A percentile compares a stretch with the other conserved stretches of the same genome.
phyloP scores from a whole-genome alignment of 345 rosid genomes.

The Bruguiera sexangula region DNA sequence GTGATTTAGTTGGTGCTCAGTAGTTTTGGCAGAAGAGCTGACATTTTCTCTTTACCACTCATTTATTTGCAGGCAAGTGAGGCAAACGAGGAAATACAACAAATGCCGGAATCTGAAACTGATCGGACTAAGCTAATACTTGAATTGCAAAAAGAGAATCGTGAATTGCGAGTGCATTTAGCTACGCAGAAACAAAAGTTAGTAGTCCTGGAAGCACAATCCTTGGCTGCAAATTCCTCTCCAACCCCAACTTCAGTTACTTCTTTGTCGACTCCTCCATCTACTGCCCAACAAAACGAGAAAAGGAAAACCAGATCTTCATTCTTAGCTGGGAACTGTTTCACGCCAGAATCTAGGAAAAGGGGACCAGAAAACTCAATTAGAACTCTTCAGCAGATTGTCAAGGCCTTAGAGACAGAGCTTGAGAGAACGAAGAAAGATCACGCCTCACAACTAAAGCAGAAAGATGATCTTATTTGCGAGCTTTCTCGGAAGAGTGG shows the following conservation, averaged over 20 bases:
- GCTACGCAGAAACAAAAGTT: constrained; percentile 74
- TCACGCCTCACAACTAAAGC: constrained; percentile 61
- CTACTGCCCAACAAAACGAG: constrained; percentile 51
- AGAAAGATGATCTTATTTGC: constrained; percentile 61
- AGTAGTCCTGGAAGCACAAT: constrained; percentile 62
- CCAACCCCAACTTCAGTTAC: constrained; percentile 73
- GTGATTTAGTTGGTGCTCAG: no score
- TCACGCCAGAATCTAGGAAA: constrained; percentile 68
- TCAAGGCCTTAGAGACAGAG: constrained; percentile 67
- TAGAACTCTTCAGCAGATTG: constrained; percentile 57
- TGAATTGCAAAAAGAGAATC: constrained; percentile 83
- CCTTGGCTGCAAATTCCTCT: constrained; percentile 60
- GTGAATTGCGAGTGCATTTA: constrained; percentile 70
- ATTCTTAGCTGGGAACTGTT: constrained; percentile 63
- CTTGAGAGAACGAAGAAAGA: constrained; percentile 77
- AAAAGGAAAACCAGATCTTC: constrained; percentile 61
- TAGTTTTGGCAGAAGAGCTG: no score
- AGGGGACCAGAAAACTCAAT: constrained; percentile 47
- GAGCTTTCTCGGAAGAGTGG: constrained; percentile 52
- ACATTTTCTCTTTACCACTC: not conserved
- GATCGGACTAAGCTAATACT: constrained; percentile 67
- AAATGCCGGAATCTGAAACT: constrained; percentile 44
- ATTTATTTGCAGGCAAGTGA: constrained; percentile 43
- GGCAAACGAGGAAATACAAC: constrained; percentile 46
- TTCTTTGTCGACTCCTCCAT: constrained; percentile 72